phyloP scores from a whole-genome alignment of 495 filamentous ascomycete species.

The Mytilinidion resinicola region DNA sequence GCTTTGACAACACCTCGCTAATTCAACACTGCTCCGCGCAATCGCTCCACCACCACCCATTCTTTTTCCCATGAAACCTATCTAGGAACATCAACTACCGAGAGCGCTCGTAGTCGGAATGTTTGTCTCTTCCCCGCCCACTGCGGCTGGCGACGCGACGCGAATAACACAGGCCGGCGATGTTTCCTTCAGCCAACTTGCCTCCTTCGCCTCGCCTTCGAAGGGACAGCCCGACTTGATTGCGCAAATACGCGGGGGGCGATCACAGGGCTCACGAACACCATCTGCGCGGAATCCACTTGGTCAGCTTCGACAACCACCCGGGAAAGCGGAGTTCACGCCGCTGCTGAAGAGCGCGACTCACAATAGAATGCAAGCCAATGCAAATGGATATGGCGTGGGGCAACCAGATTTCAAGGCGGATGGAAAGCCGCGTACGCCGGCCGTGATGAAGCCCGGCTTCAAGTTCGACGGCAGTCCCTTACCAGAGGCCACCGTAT shows the following conservation, averaged over 20 bases:
- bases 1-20: not conserved
- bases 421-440: constrained; percentile 58
- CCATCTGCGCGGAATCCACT: constrained; percentile 63
- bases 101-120: not conserved
- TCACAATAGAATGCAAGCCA: constrained; percentile 50
- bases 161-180: constrained; percentile 61
- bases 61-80: constrained; percentile 12
- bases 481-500: constrained; percentile 53
- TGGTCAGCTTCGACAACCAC: constrained; percentile 57
- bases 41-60: constrained; percentile 1
- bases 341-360: constrained; percentile 87
- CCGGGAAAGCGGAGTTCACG: constrained; percentile 76
- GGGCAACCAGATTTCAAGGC: constrained; percentile 27
- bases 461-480: constrained; percentile 52
- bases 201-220: constrained; percentile 78
- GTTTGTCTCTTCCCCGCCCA: constrained; percentile 68
- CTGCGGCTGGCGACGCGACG: constrained; percentile 72
- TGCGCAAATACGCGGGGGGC: constrained; percentile 16
- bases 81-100: not conserved
- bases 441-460: constrained; percentile 55
- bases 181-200: constrained; percentile 71
- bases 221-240: constrained; percentile 40
- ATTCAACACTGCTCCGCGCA: not conserved
- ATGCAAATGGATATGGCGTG: constrained; percentile 42
- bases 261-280: constrained; percentile 44